Conservation (phyloP, 177 flowering plant genomes). For the Vitis hybrid region DNA sequence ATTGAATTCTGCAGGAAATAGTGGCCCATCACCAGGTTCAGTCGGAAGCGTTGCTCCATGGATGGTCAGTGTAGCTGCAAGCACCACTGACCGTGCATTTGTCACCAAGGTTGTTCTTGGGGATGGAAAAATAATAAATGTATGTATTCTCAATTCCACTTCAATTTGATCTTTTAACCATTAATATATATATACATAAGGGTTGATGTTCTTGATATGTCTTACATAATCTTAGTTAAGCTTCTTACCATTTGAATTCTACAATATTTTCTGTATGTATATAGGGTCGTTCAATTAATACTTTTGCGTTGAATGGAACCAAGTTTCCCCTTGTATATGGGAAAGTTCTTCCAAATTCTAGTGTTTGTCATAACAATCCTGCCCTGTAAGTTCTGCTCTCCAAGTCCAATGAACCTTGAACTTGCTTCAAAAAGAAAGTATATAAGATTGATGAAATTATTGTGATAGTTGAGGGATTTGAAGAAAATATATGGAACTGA, state of each 20-base stretch:
- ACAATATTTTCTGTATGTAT: neutral
- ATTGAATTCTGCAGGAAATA: neutral
- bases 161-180: no score
- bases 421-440: no score
- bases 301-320: conserved; percentile 14
- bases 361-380: no score
- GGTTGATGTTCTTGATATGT: no score
- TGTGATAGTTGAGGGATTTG: no score
- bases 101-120: conserved; percentile 20
- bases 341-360: neutral
- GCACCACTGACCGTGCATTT: conserved; percentile 23
- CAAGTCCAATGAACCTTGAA: no score
- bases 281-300: conserved; percentile 26
- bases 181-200: neutral
- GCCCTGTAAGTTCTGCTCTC: conserved; percentile 9
- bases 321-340: conserved; percentile 26
- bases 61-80: conserved; percentile 29
- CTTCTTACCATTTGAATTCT: no score
- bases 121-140: conserved; percentile 7
- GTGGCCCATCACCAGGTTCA: conserved; percentile 5
- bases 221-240: no score
- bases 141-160: neutral
- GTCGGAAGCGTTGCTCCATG: conserved; percentile 24
- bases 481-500: no score
- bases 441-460: no score